These are phyloP conservation scores for Centella asiatica DNA, from an alignment of 129 eudicot species.

Conservation along the genomic window DNA sequence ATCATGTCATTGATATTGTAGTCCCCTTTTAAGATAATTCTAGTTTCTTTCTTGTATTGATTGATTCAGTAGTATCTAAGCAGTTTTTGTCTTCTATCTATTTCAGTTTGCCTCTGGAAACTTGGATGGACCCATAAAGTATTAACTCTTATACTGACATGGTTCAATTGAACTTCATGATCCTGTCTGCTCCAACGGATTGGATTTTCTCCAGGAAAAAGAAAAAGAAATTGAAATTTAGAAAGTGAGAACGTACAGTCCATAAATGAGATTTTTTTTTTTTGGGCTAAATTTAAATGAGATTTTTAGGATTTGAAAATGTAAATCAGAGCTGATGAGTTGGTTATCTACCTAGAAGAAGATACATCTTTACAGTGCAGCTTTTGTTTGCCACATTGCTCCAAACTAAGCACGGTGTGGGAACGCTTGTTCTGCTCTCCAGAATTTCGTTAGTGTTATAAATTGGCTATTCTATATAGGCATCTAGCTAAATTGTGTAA, in stretches of 20 bases:
- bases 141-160: slow-evolving; percentile 25
- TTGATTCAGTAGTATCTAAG: not conserved
- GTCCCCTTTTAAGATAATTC: not conserved
- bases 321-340: slow-evolving; percentile 14
- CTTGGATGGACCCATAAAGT: slow-evolving; percentile 90
- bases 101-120: slow-evolving; percentile 87
- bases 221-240: slow-evolving; percentile 8
- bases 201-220: not conserved
- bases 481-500: not conserved
- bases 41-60: not conserved
- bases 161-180: not conserved
- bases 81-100: not conserved
- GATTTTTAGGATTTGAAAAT: slow-evolving; percentile 13
- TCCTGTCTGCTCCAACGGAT: slow-evolving; percentile 2
- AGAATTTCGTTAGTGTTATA: not conserved
- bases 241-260: too few relatives aligned
- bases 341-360: not conserved
- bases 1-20: not conserved
- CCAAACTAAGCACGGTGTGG: not conserved
- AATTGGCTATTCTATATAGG: too few relatives aligned
- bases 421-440: not conserved
- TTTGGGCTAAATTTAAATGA: too few relatives aligned
- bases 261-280: too few relatives aligned
- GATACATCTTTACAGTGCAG: slow-evolving; percentile 1
- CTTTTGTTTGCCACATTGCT: not conserved